Conservation (phyloP, 768 basidiomycete species). For the Kwoniella dejecticola region DNA sequence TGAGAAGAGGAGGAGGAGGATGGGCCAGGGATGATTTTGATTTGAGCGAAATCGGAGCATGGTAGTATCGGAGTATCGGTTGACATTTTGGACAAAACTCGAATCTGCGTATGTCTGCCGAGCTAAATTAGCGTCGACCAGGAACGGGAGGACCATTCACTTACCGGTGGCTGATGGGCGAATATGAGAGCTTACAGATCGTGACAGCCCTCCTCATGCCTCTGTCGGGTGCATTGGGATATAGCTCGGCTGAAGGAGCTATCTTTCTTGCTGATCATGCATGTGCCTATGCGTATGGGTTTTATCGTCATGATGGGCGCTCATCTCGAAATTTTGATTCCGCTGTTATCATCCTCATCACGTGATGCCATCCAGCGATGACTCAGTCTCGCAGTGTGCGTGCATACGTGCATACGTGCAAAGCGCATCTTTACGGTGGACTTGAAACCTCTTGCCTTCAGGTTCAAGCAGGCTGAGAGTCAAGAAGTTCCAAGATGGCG, state of each 20-base stretch:
- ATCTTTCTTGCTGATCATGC: too few species aligned
- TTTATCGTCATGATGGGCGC: not conserved
- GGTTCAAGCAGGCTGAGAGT: not conserved
- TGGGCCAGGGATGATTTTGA: conserved; percentile 27
- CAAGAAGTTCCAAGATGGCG: conserved; percentile 25
- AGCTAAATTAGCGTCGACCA: not conserved
- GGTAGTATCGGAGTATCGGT: conserved; percentile 43
- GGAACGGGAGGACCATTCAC: too few species aligned
- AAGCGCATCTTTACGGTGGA: not conserved
- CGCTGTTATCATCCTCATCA: not conserved
- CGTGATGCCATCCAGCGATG: not conserved
- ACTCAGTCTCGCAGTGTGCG: not conserved
- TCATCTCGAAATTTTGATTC: conserved; percentile 17
- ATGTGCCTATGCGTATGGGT: too few species aligned
- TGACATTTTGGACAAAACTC: conserved; percentile 12
- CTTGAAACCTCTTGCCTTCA: too few species aligned
- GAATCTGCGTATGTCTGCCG: not conserved
- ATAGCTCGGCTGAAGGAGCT: too few species aligned
- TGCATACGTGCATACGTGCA: not conserved
- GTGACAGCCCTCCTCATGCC: conserved; percentile 2
- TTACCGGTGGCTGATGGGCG: not conserved
- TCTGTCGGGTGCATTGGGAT: too few species aligned
- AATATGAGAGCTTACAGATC: not conserved
- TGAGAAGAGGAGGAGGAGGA: conserved; percentile 29
- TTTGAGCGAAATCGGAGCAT: conserved; percentile 29